Conservation (phyloP, 1,139 yeast genomes). For the Candida sp. region DNA sequence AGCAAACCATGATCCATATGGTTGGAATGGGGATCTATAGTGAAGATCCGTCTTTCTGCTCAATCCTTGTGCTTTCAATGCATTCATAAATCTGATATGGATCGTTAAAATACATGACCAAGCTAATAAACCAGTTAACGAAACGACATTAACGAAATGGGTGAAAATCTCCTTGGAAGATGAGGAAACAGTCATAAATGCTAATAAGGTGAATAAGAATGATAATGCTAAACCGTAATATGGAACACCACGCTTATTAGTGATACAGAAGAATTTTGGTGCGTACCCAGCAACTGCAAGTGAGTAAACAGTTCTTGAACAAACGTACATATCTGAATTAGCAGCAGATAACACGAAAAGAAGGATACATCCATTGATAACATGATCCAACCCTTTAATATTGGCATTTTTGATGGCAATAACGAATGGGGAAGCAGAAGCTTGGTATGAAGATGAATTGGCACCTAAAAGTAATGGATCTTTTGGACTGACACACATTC, state of each 20-base stretch:
- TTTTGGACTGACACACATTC: conserved; percentile 71
- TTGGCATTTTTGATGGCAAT: conserved; percentile 46
- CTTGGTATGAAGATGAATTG: conserved; percentile 42
- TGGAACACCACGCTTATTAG: conserved; percentile 39
- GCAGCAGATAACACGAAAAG: conserved; percentile 46
- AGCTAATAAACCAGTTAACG: conserved; percentile 68
- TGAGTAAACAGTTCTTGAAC: conserved; percentile 44
- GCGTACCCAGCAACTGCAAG: conserved; percentile 46
- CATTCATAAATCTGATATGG: conserved; percentile 61
- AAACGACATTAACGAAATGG: conserved; percentile 71
- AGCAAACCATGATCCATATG: conserved; percentile 60
- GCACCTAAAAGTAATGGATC: conserved; percentile 48
- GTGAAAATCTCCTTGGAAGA: conserved; percentile 53
- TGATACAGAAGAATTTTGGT: conserved; percentile 47
- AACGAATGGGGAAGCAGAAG: conserved; percentile 76
- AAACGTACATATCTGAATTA: conserved; percentile 47
- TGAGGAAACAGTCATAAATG: conserved; percentile 59
- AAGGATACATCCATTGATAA: conserved; percentile 43
- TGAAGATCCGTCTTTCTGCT: conserved; percentile 38
- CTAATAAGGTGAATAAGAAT: conserved; percentile 50
- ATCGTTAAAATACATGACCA: conserved; percentile 67
- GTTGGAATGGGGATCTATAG: conserved; percentile 65
- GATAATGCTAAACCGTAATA: conserved; percentile 34
- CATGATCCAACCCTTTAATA: conserved; percentile 41
- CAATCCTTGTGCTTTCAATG: conserved; percentile 62